phyloP scores from a whole-genome alignment of 1,284 basidiomycete species.

The Coniferiporia weirii region DNA sequence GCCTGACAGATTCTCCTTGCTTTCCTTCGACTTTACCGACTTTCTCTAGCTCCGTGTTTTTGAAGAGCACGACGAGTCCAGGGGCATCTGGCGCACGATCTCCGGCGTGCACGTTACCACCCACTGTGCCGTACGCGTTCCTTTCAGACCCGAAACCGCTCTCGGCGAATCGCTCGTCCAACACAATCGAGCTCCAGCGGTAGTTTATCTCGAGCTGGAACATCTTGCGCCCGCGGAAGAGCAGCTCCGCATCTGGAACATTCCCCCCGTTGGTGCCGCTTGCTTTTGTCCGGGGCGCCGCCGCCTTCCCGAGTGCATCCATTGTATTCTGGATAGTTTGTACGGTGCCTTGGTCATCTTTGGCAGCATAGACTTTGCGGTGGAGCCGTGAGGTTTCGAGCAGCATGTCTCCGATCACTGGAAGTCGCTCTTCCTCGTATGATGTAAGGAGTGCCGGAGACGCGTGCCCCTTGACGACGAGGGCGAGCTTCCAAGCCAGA shows the following conservation, averaged over 20 bases:
- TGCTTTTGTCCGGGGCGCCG: background rate
- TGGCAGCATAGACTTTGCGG: background rate
- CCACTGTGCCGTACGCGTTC: constrained; percentile 7
- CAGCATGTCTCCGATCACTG: background rate
- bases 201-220: constrained; percentile 22
- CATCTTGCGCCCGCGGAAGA: constrained; percentile 11
- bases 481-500: constrained; percentile 32
- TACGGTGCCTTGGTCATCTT: background rate
- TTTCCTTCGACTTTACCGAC: background rate
- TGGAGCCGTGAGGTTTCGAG: background rate
- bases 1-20: background rate
- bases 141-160: background rate
- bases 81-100: constrained; percentile 23
- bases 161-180: constrained; percentile 15
- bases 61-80: constrained; percentile 1
- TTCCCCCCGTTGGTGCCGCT: background rate
- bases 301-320: background rate
- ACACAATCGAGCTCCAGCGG: constrained; percentile 22
- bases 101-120: constrained; percentile 13
- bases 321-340: background rate
- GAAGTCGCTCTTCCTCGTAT: background rate
- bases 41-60: background rate
- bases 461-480: constrained; percentile 24
- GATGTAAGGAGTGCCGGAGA: constrained; percentile 13
- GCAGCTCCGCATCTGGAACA: background rate